phyloP scores from a whole-genome alignment of 225 moss, liverwort and hornwort genomes.

The Straminergon stramineum region DNA sequence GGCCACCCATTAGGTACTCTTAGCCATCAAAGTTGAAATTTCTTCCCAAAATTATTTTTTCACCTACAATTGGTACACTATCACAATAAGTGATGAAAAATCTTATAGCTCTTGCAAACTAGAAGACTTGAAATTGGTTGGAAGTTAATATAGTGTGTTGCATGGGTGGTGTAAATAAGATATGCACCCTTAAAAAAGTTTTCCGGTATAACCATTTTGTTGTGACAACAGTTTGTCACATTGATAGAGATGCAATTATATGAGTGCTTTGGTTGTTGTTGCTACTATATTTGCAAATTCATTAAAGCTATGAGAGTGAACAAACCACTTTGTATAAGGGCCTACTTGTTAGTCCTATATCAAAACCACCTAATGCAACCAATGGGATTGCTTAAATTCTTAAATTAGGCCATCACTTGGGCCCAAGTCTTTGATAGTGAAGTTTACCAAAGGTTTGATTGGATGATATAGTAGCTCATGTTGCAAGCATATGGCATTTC shows the following conservation, averaged over 20 bases:
- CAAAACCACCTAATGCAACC: background rate
- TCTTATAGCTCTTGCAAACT: background rate
- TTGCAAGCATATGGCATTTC: background rate
- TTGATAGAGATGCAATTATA: background rate
- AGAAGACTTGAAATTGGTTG: background rate
- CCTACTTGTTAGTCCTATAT: fast-evolving
- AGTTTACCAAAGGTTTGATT: background rate
- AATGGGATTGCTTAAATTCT: background rate
- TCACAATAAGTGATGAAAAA: background rate
- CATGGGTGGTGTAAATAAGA: background rate
- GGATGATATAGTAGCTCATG: background rate
- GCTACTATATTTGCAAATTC: background rate
- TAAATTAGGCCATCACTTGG: background rate
- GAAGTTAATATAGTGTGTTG: background rate
- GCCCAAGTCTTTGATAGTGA: background rate
- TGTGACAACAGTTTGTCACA: fast-evolving
- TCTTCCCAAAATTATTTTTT: background rate
- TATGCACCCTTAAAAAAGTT: background rate
- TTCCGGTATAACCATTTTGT: background rate
- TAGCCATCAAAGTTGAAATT: fast-evolving
- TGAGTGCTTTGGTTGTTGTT: background rate
- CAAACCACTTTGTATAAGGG: background rate
- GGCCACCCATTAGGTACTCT: background rate
- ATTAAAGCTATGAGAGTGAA: background rate
- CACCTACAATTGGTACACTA: background rate